Percentiles rank a stretch among this genome's conserved stretches.
Conservation (phyloP, 768 basidiomycete species). For the Tricholoma terreum region DNA sequence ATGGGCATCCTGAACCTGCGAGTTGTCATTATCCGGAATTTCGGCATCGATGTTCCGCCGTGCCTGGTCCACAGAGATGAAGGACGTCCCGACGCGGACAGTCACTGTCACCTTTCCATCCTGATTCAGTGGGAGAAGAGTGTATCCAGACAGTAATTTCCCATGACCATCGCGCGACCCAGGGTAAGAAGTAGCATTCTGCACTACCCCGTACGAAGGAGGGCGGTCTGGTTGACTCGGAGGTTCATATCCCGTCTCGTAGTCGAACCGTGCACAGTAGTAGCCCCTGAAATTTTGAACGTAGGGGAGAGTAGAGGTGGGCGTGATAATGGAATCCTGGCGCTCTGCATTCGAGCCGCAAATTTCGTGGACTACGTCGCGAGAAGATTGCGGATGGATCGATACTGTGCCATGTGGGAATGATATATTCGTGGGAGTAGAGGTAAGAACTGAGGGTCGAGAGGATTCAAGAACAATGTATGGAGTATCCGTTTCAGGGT, state of each 20-base stretch:
- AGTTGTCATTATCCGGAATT: conserved; percentile 35
- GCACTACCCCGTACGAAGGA: conserved; percentile 44
- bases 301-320: conserved; percentile 38
- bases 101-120: conserved; percentile 44
- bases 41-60: conserved; percentile 45
- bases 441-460: conserved; percentile 58
- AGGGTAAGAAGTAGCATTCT: conserved; percentile 37
- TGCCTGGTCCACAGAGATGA: conserved; percentile 70
- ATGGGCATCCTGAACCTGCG: not conserved
- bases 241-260: conserved; percentile 15
- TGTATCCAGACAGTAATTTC: conserved; percentile 49
- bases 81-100: conserved; percentile 73
- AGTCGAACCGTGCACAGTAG: conserved; percentile 59
- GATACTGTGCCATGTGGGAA: conserved; percentile 52
- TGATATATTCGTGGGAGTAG: conserved; percentile 42
- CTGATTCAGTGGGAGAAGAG: conserved; percentile 35
- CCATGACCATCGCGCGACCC: conserved; percentile 36
- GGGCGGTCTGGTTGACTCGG: conserved; percentile 7
- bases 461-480: conserved; percentile 69
- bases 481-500: conserved; percentile 30
- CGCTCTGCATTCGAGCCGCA: conserved; percentile 65
- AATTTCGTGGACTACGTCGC: conserved; percentile 42
- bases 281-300: conserved; percentile 48
- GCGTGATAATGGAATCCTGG: conserved; percentile 69
- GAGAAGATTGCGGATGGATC: conserved; percentile 29